Evolutionary conservation across 2,329 filamentous ascomycete genomes (phyloP).

Genomic region (Trichoderma sp.): DNA sequence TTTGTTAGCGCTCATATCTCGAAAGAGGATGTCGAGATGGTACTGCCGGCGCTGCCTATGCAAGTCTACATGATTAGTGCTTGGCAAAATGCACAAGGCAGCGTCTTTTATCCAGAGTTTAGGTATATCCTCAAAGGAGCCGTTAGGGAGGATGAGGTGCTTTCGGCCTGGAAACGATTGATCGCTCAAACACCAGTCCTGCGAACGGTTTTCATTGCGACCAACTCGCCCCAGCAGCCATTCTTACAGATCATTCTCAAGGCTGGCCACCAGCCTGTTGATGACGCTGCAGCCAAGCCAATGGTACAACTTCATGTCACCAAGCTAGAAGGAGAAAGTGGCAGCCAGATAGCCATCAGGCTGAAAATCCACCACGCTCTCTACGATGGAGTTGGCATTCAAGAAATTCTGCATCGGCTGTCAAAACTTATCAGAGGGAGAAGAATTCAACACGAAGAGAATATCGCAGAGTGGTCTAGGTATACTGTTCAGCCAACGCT

Average conservation of each 20-base stretch:
- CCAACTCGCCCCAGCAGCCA: constrained; percentile 47
- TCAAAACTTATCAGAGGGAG: constrained; percentile 26
- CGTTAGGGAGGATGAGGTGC: constrained; percentile 45
- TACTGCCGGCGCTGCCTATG: constrained; percentile 72
- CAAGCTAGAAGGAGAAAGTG: neutral
- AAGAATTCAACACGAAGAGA: neutral
- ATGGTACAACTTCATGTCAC: neutral
- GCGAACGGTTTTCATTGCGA: constrained; percentile 65
- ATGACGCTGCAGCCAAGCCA: neutral
- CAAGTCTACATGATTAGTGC: constrained; percentile 79
- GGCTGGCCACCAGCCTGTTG: neutral
- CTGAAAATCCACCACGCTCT: constrained; percentile 80
- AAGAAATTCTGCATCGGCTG: constrained; percentile 55
- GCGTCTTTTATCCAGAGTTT: constrained; percentile 75
- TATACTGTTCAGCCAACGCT: constrained; percentile 28
- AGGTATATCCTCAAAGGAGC: constrained; percentile 53
- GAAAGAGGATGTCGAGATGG: constrained; percentile 49
- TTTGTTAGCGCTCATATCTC: constrained; percentile 46
- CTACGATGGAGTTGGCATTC: constrained; percentile 83
- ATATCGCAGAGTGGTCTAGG: constrained; percentile 34
- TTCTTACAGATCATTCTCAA: constrained; percentile 65
- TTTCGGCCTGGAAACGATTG: constrained; percentile 63
- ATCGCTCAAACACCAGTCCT: constrained; percentile 62
- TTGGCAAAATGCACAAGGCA: constrained; percentile 69
- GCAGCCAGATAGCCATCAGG: constrained; percentile 38